phyloP scores from a whole-genome alignment of 768 basidiomycete genomes.

The Podaxis pistillaris region DNA sequence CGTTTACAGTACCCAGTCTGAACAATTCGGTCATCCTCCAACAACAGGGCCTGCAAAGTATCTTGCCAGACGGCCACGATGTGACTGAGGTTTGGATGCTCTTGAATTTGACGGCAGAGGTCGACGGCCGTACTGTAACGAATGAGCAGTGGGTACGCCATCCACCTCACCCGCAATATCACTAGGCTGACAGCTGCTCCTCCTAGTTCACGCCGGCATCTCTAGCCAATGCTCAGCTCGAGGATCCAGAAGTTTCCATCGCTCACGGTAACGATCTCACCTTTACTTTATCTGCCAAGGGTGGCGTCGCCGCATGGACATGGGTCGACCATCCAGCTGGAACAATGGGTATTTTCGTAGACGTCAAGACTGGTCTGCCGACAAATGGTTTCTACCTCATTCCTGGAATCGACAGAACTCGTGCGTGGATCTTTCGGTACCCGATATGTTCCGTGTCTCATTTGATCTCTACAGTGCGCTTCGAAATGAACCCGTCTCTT shows the following conservation, averaged over 20 bases:
- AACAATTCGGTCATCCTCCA: slow-evolving; percentile 48
- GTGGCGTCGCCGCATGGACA: slow-evolving; percentile 56
- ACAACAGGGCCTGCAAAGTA: slow-evolving; percentile 37
- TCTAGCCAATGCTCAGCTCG: slow-evolving; percentile 42
- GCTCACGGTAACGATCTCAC: slow-evolving; percentile 31
- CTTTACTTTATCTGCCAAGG: slow-evolving; percentile 50
- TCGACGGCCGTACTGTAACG: slow-evolving; percentile 37
- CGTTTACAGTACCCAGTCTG: slow-evolving; percentile 44
- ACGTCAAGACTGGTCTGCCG: slow-evolving; percentile 37
- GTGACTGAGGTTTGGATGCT: slow-evolving; percentile 49
- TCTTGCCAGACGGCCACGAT: slow-evolving; percentile 42
- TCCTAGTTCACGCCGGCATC: slow-evolving; percentile 51
- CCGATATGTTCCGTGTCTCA: slow-evolving; percentile 41
- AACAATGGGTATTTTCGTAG: slow-evolving; percentile 52
- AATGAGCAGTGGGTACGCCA: slow-evolving; percentile 52
- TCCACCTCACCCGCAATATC: background rate
- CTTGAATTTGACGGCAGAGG: slow-evolving; percentile 46
- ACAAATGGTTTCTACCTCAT: slow-evolving; percentile 55
- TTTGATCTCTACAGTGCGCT: background rate
- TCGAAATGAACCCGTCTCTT: slow-evolving; percentile 21
- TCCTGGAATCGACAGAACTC: slow-evolving; percentile 50
- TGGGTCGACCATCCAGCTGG: slow-evolving; percentile 60
- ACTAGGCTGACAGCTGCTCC: background rate
- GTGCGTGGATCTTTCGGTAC: slow-evolving; percentile 29
- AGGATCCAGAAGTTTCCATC: slow-evolving; percentile 48